A percentile compares a stretch with the other conserved stretches of the same genome.
Evolutionary conservation across 2,329 filamentous ascomycete species (phyloP).

Genomic region (Curvularia sp.): DNA sequence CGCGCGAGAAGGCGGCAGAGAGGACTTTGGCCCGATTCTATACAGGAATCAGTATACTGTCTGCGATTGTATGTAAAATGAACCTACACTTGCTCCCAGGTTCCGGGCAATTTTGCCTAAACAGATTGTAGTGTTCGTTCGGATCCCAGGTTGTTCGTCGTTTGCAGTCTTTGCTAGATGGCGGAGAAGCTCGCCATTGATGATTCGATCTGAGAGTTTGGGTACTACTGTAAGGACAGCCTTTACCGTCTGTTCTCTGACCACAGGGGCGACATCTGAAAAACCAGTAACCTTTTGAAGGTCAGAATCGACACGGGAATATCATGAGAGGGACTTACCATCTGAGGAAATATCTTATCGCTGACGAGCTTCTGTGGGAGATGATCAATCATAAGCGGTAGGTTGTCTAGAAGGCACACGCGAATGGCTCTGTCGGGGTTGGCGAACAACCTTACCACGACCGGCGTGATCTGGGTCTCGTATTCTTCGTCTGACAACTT

Average conservation of each 20-base stretch:
- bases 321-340: slow-evolving; percentile 61
- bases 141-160: slow-evolving; percentile 94
- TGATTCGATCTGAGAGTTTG: slow-evolving; percentile 89
- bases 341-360: slow-evolving; percentile 94
- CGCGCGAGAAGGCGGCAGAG: slow-evolving; percentile 87
- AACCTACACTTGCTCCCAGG: slow-evolving; percentile 67
- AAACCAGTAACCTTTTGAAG: slow-evolving; percentile 83
- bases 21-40: slow-evolving; percentile 87
- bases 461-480: slow-evolving; percentile 80
- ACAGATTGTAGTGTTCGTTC: slow-evolving; percentile 98
- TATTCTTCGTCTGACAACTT: slow-evolving; percentile 93
- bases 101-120: slow-evolving; percentile 94
- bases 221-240: slow-evolving; percentile 85
- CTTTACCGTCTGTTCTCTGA: slow-evolving; percentile 95
- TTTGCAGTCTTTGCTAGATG: slow-evolving; percentile 96
- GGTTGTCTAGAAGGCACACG: slow-evolving; percentile 86
- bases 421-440: slow-evolving; percentile 92
- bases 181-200: slow-evolving; percentile 91
- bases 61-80: no score
- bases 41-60: slow-evolving; percentile 18
- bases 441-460: slow-evolving; percentile 83
- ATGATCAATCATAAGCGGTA: slow-evolving; percentile 90
- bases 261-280: slow-evolving; percentile 86
- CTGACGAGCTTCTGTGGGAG: slow-evolving; percentile 88
- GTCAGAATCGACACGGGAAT: slow-evolving; percentile 33